Evolutionary conservation across 768 basidiomycete species (phyloP), one percentile per base, ranked within the genome.

Genomic region (Termitomyces sp.): DNA sequence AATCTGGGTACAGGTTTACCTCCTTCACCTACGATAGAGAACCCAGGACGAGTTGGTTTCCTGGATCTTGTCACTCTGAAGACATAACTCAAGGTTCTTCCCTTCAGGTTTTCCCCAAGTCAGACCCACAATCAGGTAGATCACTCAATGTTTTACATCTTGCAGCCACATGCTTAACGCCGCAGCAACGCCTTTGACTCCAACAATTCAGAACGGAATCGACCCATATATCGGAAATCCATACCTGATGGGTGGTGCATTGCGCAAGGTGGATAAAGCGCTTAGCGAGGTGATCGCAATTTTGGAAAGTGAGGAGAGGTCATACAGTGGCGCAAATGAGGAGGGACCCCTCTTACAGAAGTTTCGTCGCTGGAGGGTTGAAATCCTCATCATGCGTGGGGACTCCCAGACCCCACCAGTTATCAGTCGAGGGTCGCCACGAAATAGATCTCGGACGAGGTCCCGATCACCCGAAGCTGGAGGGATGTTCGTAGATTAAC

Each of bases 91-190:
- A 35, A 35, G 16, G 35, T 7, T 11, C n/a, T 27, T 53, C 27
- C 11, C 25, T 13, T 41, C 35, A 82, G 79, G 79, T 81, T 5
- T 82, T 73, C 55, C 80, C 77, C 0, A 71, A 74, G 56, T 76
- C 73, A 0, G 74, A 78, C 57, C 74, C 76, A 1, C 64, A 57
- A 7, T 64, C 69, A 65, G 70, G 76, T 75, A 57, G 38, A 38
- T 36, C 33, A 25, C 7, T 27, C 0, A 23, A 49, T 49, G 47
- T 27, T 23, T 49, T 11, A 49, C 22, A 27, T 25, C 36, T 23
- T 5, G 35, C 47, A 36, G 35, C n/a, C n/a, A 3, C 23, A 27
- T 38, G 35, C 23, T 36, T 4, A 27, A 18, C 11, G 35, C 33
- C n/a, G 10, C 23, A 50, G 6, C 50, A 62, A 58, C 62, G 18